A percentile compares a stretch with the other conserved stretches of the same genome.
phyloP scores from a whole-genome alignment of 1,284 basidiomycete genomes.

The Boletellus sp. region DNA sequence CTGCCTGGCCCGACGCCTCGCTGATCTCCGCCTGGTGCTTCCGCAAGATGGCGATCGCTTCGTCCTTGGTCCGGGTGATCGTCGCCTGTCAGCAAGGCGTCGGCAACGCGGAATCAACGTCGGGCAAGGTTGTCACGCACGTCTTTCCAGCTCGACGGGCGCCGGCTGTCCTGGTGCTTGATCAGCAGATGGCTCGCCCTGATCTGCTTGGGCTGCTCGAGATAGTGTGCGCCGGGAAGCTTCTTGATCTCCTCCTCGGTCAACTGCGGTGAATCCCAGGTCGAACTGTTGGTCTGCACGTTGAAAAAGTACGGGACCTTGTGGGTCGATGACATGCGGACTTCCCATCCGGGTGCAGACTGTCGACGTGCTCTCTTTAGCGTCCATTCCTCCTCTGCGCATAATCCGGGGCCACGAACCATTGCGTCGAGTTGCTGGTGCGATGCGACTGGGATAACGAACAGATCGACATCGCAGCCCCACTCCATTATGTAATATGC shows the following conservation, averaged over 20 bases:
- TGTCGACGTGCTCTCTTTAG: slow-evolving; percentile 16
- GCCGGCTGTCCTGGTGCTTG: slow-evolving; percentile 85
- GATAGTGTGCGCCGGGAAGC: slow-evolving; percentile 65
- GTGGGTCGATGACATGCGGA: slow-evolving; percentile 80
- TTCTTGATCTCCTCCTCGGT: slow-evolving; percentile 56
- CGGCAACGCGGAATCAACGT: not conserved
- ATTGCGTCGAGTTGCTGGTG: slow-evolving; percentile 11
- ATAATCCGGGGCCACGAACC: slow-evolving; percentile 14
- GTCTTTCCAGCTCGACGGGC: slow-evolving; percentile 92
- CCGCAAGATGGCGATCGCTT: slow-evolving; percentile 78
- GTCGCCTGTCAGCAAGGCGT: slow-evolving; percentile 45
- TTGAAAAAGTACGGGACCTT: slow-evolving; percentile 91
- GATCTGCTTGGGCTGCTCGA: slow-evolving; percentile 60
- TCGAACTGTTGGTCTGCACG: slow-evolving; percentile 62
- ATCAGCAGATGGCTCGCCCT: slow-evolving; percentile 93
- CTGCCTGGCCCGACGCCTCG: slow-evolving; percentile 40
- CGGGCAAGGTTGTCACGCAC: slow-evolving; percentile 43
- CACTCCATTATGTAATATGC: slow-evolving; percentile 19
- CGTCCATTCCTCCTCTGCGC: not conserved
- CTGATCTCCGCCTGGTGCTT: slow-evolving; percentile 61
- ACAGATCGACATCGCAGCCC: not conserved
- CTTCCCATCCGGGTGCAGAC: slow-evolving; percentile 58
- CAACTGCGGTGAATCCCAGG: slow-evolving; percentile 79
- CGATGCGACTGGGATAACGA: not conserved
- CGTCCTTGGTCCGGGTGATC: slow-evolving; percentile 88